These are phyloP conservation scores for Syncephalastrum racemosum DNA, from an alignment of 371 early-diverging fungal species.

Conservation along the genomic window DNA sequence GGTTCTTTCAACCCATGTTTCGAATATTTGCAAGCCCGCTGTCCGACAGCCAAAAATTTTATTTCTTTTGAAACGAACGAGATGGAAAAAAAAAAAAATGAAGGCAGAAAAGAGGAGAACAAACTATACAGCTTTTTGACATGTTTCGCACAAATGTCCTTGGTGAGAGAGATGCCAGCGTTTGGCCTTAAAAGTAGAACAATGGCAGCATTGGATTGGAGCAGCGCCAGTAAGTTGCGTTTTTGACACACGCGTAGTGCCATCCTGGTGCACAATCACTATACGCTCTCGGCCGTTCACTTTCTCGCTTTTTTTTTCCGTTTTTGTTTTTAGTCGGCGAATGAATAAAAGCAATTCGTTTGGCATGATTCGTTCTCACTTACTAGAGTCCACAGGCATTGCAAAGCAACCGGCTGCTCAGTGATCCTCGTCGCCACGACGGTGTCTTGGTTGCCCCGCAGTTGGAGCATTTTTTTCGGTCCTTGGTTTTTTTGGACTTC, in stretches of 20 bases:
- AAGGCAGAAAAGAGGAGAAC: background rate
- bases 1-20: too few species aligned
- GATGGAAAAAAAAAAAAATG: background rate
- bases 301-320: slow-evolving; percentile 17
- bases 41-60: too few species aligned
- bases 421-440: slow-evolving; percentile 89
- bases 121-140: background rate
- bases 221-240: too few species aligned
- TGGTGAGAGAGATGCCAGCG: slow-evolving; percentile 19
- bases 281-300: slow-evolving; percentile 10
- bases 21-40: too few species aligned
- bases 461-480: slow-evolving; percentile 68
- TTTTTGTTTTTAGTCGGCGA: too few species aligned
- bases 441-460: slow-evolving; percentile 90
- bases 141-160: background rate
- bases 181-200: slow-evolving; percentile 12
- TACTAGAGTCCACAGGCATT: slow-evolving; percentile 97
- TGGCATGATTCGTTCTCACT: slow-evolving; percentile 17
- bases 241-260: slow-evolving; percentile 11
- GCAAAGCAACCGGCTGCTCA: slow-evolving; percentile 75
- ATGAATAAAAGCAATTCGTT: background rate
- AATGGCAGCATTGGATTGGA: background rate
- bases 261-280: slow-evolving; percentile 16
- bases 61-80: too few species aligned
- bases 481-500: slow-evolving; percentile 2